Base-by-base conservation (phyloP, 352 stramenopile genomes). In the Pythium aristosporum region DNA sequence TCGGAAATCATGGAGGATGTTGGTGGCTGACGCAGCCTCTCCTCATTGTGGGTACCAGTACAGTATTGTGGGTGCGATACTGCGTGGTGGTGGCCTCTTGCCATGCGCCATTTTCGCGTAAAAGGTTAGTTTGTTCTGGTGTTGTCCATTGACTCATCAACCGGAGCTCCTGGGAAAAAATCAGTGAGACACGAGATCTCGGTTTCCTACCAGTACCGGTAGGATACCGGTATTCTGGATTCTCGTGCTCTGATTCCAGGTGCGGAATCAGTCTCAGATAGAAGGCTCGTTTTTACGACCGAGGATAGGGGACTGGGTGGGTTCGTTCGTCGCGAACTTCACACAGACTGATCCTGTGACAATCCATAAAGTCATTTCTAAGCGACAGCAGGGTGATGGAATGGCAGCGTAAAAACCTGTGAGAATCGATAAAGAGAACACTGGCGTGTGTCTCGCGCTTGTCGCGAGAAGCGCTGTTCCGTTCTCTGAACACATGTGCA, bases 401-500 rank as follows among this genome's bases (percentile, higher is more conserved):
- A 21, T 46, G 13, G 39, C 21, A 7, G 13, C 39, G 21, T 13
- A n/a, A 32, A 18, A 50, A 50, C 13, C 44, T 50, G n/a, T 50
- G 10, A 32, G 2, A 50, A 32, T 50, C 1, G 18, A 50, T 50
- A 16, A 25, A 16, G 44, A 32, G 44, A 32, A n/a, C 21, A n/a
- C 18, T 50, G 44, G 34, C 20, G 21, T 21, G n/a, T 16, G 49
- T 56, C 25, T 56, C 49, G 21, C 49, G 44, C 13, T 39, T 43
- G 32, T 56, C 49, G 49, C 49, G 49, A 30, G 25, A 43, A 36
- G 4, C 32, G n/a, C 13, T 15, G 30, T 56, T 56, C 30, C 49
- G n/a, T 43, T 56, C 30, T 56, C 49, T 56, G 47, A 54, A 54
- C 47, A 39, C 47, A 54, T 39, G 3, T 23, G 49, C 34, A 39